Base-by-base conservation (phyloP, 768 basidiomycete species). In the Leccinum arenicola region DNA sequence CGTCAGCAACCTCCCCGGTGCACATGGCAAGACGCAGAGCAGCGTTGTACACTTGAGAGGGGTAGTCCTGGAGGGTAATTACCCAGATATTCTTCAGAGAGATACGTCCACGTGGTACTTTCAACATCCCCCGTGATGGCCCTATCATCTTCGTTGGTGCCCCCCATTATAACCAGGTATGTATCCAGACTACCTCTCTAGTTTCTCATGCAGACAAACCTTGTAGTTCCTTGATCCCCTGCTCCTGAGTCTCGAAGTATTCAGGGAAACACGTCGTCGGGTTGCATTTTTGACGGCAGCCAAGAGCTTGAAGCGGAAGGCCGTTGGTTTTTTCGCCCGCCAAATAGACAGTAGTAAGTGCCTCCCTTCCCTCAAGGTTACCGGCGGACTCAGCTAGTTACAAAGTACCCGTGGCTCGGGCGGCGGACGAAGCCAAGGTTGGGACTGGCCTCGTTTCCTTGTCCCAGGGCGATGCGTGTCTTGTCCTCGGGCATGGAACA, bases 31-130 rank as follows among this genome's bases (percentile, higher is more conserved):
- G 71, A 80, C 85, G 55, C 94, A 96, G 72, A 91, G 88, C 71
- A 84, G 85, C 51, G 81, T 87, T 12, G 88, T 96, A 4, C 91
- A 95, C 66, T 71, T 95, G 25, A 82, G 89, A 52, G 85, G 81
- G 15, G 82, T 97, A 40, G 83, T 86, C n/a, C 75, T 96, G 91
- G 92, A 78, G 89, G 58, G 78, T 82, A 3, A 82, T 96, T 58
- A 93, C 91, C 63, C 91, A 91, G 75, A 87, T 98, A 65, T 98
- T 98, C 82, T 98, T 98, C 78, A 81, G 96, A 64, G 96, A 98
- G 76, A 88, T 98, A 67, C 83, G 96, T 59, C 92, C 95, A 4
- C 81, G 96, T 73, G 93, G 96, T 53, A 91, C 95, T 35, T 98
- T 91, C 82, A 92, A 97, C 71, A 92, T 98, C 59, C 96, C 96